Evolutionary conservation across 345 rosid species (phyloP).

Genomic region (Eucalyptus erythrocorys): DNA sequence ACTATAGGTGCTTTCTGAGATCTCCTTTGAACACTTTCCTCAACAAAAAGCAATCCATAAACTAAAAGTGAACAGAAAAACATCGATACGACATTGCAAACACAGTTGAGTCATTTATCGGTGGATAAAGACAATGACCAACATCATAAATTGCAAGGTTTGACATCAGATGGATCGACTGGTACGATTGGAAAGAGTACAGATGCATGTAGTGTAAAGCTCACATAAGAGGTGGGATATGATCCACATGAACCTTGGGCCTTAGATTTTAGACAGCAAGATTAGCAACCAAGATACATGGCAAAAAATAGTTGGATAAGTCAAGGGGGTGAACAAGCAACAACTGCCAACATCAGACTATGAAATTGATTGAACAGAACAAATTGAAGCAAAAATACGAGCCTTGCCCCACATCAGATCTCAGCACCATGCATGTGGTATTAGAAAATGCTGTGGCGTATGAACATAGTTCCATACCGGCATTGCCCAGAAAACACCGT

Average conservation of each 20-base stretch:
- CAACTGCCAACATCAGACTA: not conserved
- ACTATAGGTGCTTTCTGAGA: not conserved
- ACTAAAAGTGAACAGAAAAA: not conserved
- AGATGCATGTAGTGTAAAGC: not conserved
- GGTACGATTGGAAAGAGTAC: not conserved
- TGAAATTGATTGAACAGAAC: not conserved
- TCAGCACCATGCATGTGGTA: not conserved
- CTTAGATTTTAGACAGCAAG: not conserved
- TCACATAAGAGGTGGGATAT: not conserved
- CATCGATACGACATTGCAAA: not conserved
- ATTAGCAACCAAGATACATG: not conserved
- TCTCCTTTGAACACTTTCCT: not conserved
- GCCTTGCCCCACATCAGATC: not conserved
- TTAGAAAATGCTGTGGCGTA: not conserved
- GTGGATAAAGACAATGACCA: not conserved
- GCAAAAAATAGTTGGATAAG: not conserved
- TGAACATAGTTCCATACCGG: not conserved
- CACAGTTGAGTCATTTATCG: not conserved
- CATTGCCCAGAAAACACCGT: not conserved
- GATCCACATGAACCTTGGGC: not conserved
- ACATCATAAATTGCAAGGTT: not conserved
- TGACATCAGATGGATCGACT: not conserved
- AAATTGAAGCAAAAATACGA: not conserved
- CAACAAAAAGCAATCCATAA: not conserved
- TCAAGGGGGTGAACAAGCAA: not conserved